A percentile compares a stretch with the other conserved stretches of the same genome.
phyloP scores from a whole-genome alignment of 2,329 filamentous ascomycete genomes.

The Aspergillus sp. region DNA sequence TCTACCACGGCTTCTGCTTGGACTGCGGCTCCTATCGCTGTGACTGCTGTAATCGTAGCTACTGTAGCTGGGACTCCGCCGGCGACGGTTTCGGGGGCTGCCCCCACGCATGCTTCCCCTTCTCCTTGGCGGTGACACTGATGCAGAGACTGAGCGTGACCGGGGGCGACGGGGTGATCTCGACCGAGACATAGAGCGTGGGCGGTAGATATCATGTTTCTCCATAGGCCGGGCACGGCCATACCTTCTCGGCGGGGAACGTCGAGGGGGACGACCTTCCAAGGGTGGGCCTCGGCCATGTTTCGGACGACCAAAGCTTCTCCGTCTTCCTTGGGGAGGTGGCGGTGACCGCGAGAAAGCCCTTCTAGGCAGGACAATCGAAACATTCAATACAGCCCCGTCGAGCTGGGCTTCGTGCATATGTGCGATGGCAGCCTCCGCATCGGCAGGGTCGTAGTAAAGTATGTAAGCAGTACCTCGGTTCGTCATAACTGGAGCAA shows the following conservation, averaged over 20 bases:
- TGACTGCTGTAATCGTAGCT: constrained; percentile 61
- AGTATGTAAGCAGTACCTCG: constrained; percentile 92
- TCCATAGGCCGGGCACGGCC: constrained; percentile 44
- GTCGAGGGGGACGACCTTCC: constrained; percentile 21
- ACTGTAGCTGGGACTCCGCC: constrained; percentile 61
- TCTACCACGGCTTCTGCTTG: constrained; percentile 30
- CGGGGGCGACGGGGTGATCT: constrained; percentile 37
- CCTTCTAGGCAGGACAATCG: constrained; percentile 79
- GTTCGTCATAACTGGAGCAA: constrained; percentile 71
- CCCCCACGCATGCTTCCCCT: constrained; percentile 31
- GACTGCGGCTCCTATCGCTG: constrained; percentile 49
- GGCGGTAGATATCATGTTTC: constrained; percentile 56
- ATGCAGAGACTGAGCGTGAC: constrained; percentile 40
- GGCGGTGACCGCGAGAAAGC: constrained; percentile 81
- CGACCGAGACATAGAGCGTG: constrained; percentile 55
- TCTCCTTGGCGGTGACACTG: constrained; percentile 41
- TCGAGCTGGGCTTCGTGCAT: constrained; percentile 98
- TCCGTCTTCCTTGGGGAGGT: constrained; percentile 61
- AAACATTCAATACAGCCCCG: constrained; percentile 77
- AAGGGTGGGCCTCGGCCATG: constrained; percentile 27
- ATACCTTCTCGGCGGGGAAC: constrained; percentile 38
- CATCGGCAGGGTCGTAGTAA: constrained; percentile 71
- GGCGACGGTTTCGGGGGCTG: constrained; percentile 41
- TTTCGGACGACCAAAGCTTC: constrained; percentile 53
- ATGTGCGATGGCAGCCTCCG: constrained; percentile 84